A percentile compares a stretch with the other conserved stretches of the same genome.
These are phyloP conservation scores for Leccinum arenicola DNA, from an alignment of 768 basidiomycete species.

Conservation along the genomic window DNA sequence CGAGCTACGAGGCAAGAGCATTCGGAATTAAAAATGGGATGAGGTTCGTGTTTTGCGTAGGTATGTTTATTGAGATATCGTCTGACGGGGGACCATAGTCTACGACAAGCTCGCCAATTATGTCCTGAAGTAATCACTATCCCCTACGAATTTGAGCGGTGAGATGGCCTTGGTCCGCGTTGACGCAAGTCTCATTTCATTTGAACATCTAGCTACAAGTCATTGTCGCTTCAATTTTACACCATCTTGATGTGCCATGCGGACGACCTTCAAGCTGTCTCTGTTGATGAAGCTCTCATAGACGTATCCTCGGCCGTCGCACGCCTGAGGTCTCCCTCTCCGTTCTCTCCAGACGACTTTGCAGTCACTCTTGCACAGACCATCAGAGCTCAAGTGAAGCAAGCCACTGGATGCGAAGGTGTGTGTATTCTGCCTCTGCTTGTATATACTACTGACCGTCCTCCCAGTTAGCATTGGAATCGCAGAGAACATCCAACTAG, in stretches of 20 bases:
- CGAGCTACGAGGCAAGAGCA: conserved; percentile 88
- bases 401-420: conserved; percentile 88
- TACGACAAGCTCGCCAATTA: conserved; percentile 75
- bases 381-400: conserved; percentile 73
- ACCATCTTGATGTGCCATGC: conserved; percentile 87
- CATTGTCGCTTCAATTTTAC: conserved; percentile 85
- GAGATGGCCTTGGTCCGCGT: conserved; percentile 11
- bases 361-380: conserved; percentile 78
- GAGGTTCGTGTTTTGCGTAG: conserved; percentile 54
- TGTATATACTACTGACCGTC: neutral
- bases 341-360: conserved; percentile 42
- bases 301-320: conserved; percentile 72
- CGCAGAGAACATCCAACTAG: conserved; percentile 87
- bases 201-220: conserved; percentile 63
- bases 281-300: conserved; percentile 93
- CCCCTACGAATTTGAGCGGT: conserved; percentile 93
- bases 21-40: conserved; percentile 93
- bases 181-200: neutral
- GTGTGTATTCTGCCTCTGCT: neutral
- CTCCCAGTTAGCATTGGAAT: conserved; percentile 85
- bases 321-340: conserved; percentile 27
- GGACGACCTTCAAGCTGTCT: conserved; percentile 92
- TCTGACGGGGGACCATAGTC: conserved; percentile 38
- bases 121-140: conserved; percentile 75
- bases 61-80: neutral